These are phyloP conservation scores for Starmerella khaoyaiensis DNA, from an alignment of 805 yeast genomes.

Conservation along the genomic window DNA sequence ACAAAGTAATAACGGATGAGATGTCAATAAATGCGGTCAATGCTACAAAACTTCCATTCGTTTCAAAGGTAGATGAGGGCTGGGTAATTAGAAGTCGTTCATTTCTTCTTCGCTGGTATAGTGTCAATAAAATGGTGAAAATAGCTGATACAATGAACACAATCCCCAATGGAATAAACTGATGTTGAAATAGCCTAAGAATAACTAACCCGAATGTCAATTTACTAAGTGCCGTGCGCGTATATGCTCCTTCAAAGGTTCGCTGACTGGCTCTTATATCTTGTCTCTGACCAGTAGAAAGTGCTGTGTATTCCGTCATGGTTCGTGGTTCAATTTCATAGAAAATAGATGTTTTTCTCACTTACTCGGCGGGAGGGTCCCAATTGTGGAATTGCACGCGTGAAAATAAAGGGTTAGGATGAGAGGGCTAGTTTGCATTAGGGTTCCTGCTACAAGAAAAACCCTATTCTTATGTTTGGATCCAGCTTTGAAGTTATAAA, in stretches of 20 bases:
- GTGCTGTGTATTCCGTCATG: conserved; percentile 8
- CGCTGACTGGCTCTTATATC: conserved; percentile 54
- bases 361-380: too few relatives aligned
- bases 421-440: too few relatives aligned
- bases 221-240: conserved; percentile 57
- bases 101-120: conserved; percentile 23
- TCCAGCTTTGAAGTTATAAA: neutral
- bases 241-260: conserved; percentile 75
- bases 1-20: conserved; percentile 37
- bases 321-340: too few relatives aligned
- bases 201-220: conserved; percentile 53
- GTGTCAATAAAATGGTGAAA: conserved; percentile 32
- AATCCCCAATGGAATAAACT: conserved; percentile 54
- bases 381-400: too few relatives aligned
- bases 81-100: conserved; percentile 30
- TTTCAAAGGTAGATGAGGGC: conserved; percentile 36
- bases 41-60: conserved; percentile 52
- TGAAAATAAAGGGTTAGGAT: too few relatives aligned
- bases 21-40: conserved; percentile 39
- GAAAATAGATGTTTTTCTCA: too few relatives aligned
- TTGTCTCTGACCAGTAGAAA: conserved; percentile 21
- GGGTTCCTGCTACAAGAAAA: too few relatives aligned
- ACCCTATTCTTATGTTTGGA: too few relatives aligned
- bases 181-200: conserved; percentile 48
- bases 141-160: conserved; percentile 52